Base-by-base conservation (phyloP, 495 filamentous ascomycete genomes). In the Hypoxylon perforatum region DNA sequence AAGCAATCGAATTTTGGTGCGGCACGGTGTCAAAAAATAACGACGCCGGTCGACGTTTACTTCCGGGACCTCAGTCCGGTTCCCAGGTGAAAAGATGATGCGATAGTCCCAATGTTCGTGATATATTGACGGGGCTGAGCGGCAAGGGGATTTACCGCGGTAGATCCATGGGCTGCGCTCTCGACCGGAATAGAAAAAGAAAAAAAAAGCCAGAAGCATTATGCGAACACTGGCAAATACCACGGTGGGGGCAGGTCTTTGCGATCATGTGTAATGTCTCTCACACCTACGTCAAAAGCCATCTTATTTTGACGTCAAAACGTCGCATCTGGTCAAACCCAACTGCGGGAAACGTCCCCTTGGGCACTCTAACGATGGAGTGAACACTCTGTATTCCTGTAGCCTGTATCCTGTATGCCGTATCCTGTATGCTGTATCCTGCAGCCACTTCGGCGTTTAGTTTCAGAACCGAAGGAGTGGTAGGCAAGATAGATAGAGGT, bases 41-140 rank as follows among this genome's bases (percentile, higher is more conserved):
- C 25, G 25, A 28, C 7, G 25, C 25, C 25, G 25, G 25, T 28
- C 25, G 25, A 28, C 25, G 25, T 28, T 28, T 28, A 28, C 25
- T 7, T 28, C 25, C 25, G 25, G 25, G 25, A 3, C 25, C 49
- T 33, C 50, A 35, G 18, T 8, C 23, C 46, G 36, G 45, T 39
- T 57, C 18, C 50, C 46, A 14, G 11, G 33, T 23, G 30, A 18
- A 47, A 48, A 17, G 15, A 7, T 28, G 3, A 28, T 3, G 25
- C 7, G 25, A 28, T 7, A 28, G 25, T 28, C 25, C 25, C 3
- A 3, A 3, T 44, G 17, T n/a, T n/a, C n/a, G 3, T 46, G 10
- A 51, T 61, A 47, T 53, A 42, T 46, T 3, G 61, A 56, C 61
- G 66, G 66, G 66, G 61, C 46, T 69, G 51, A 61, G 61, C 66